Base-by-base conservation (phyloP, 116 monocot genomes). In the Papilionanthe hybrid region DNA sequence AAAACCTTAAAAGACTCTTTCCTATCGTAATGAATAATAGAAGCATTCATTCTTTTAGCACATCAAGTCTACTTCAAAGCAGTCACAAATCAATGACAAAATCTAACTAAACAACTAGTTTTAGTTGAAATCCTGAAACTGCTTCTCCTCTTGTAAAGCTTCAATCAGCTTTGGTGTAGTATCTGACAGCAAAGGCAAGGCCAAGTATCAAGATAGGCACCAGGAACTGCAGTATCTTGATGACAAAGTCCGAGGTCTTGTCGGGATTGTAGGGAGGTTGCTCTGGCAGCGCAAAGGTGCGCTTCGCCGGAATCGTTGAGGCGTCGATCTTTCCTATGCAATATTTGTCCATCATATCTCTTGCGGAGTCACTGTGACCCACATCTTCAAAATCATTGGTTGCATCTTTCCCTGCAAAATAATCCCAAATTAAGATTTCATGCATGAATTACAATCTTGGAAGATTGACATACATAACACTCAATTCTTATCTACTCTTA, bases 361-460 rank as follows among this genome's bases (percentile, higher is more conserved):
- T 90, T 17, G 92, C 92, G 0, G 88, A 60, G 41, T 75, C 80
- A 72, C 92, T 92, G 76, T 92, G 92, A 0, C 92, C 92, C 0
- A 90, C 78, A 79, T 92, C 92, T 80, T 92, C 92, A 55, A 92
- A 92, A 85, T 92, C 92, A 77, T 86, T 86, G 25, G 88, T 90
- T 42, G 90, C 92, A 82, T 92, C 90, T 77, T 92, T 92, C 37
- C 88, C 92, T 92, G 75, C 76, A 78, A 30, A 76, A 78, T 20
- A 65, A 25, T 65, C 15, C 57, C 57, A 57, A 18, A n/a, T 5
- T 5, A 57, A 18, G 57, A 57, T 57, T n/a, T 57, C 45, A 45
- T 19, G n/a, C 57, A 19, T 57, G n/a, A 19, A 57, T 57, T 6
- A 20, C 2, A 18, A 57, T 57, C 57, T 20, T 45, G 9, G 9